Conservation (phyloP, 2,329 filamentous ascomycete genomes). For the Stachybotrys elegans region DNA sequence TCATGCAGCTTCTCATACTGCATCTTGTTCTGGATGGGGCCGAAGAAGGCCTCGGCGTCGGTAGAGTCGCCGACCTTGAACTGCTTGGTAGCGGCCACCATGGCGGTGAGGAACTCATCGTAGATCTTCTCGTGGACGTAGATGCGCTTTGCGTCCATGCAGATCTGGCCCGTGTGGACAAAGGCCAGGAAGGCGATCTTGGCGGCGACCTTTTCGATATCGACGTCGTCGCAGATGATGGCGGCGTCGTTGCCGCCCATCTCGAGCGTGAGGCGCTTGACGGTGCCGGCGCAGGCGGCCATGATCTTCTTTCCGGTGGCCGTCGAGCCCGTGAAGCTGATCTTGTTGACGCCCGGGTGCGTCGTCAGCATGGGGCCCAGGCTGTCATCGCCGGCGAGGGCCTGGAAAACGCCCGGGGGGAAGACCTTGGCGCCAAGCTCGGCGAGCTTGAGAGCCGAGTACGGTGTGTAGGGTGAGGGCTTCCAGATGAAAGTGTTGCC, state of each 20-base stretch:
- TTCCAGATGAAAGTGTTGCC: constrained; percentile 53
- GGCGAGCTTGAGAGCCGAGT: constrained; percentile 51
- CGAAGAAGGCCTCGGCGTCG: constrained; percentile 37
- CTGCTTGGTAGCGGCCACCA: constrained; percentile 39
- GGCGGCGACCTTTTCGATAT: constrained; percentile 29
- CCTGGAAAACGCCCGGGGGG: constrained; percentile 58
- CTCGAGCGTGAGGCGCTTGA: constrained; percentile 59
- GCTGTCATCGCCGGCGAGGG: constrained; percentile 53
- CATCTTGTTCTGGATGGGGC: constrained; percentile 56
- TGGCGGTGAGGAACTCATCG: constrained; percentile 42
- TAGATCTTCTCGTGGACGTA: constrained; percentile 59
- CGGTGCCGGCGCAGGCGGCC: constrained; percentile 43
- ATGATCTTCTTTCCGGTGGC: constrained; percentile 57
- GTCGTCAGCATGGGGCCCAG: constrained; percentile 53
- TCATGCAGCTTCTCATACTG: constrained; percentile 39
- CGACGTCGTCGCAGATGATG: constrained; percentile 53
- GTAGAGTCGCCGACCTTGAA: constrained; percentile 40
- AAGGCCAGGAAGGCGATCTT: constrained; percentile 44
- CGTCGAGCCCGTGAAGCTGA: constrained; percentile 58
- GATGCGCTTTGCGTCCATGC: constrained; percentile 46
- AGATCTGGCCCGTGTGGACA: constrained; percentile 45
- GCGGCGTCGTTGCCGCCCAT: constrained; percentile 57
- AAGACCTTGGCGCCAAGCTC: constrained; percentile 54
- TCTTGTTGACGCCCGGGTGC: constrained; percentile 55
- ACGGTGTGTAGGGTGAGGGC: constrained; percentile 53